These are phyloP conservation scores for Pistacia vera DNA, from an alignment of 345 rosid genomes.

Conservation along the genomic window DNA sequence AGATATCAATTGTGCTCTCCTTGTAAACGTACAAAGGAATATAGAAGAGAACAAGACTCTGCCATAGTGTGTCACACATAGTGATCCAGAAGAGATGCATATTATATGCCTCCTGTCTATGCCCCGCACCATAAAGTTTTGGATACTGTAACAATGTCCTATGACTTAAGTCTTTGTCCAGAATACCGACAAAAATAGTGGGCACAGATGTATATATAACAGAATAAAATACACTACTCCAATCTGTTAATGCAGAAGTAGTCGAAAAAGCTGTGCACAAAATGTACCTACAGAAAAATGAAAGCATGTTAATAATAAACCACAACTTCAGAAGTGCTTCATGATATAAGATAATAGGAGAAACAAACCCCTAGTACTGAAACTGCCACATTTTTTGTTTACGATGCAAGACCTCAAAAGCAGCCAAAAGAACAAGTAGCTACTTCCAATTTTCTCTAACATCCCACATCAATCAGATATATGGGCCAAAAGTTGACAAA, in stretches of 20 bases:
- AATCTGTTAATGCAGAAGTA: constrained; percentile 80
- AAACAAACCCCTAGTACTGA: not conserved
- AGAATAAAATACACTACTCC: constrained; percentile 84
- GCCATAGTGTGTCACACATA: constrained; percentile 78
- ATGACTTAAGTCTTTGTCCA: constrained; percentile 78
- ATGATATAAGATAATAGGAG: not conserved
- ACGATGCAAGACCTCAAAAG: not conserved
- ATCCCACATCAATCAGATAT: not conserved
- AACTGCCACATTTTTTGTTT: not conserved
- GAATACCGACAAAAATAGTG: constrained; percentile 70
- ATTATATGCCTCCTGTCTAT: constrained; percentile 77
- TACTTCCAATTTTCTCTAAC: not conserved
- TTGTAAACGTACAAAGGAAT: constrained; percentile 50
- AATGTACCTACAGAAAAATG: constrained; percentile 58
- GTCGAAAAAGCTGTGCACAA: constrained; percentile 72
- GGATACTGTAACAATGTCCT: constrained; percentile 64
- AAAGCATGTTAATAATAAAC: constrained; percentile 11
- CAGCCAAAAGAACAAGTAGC: too few relatives aligned
- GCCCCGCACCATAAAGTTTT: constrained; percentile 70
- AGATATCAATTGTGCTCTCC: constrained; percentile 69
- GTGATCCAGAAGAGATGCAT: constrained; percentile 73
- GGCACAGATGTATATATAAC: constrained; percentile 77
- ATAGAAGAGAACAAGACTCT: constrained; percentile 70
- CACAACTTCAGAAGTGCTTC: not conserved
- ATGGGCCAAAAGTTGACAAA: too few relatives aligned